Base-by-base conservation (phyloP, 805 yeast genomes). In the Ogataea philodendri region DNA sequence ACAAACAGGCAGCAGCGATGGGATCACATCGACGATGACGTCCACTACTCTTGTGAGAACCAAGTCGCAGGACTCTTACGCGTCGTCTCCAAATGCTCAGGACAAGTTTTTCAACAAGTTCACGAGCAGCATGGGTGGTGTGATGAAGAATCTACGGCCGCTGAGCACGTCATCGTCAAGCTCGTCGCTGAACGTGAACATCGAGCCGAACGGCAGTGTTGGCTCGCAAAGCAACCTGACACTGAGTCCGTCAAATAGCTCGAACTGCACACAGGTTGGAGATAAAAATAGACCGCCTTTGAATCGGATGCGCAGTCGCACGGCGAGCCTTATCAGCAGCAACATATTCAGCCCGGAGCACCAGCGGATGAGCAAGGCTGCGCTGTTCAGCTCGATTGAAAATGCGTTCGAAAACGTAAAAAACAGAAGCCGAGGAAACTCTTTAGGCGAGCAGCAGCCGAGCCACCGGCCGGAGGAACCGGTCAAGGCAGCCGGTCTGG, bases 71-170 rank as follows among this genome's bases (percentile, higher is more conserved):
- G 42, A 30, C 3, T 32, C 42, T 6, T 22, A 10, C 7, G 27
- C 38, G 3, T 23, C 51, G 3, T 43, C 55, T 1, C 49, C 52
- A 9, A 38, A 36, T 15, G 42, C 51, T 1, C 56, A 53, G 35
- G 63, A 55, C 8, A 51, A 49, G 27, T 41, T 57, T 6, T 29
- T 60, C 11, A 45, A 45, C 22, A 61, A 51, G 24, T 49, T 62
- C 19, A 50, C 64, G 4, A 47, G 38, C 6, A 52, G 65, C 37
- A 46, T 62, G 45, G 62, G 59, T 4, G 64, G 62, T 0, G 65
- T 60, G 2, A 58, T 62, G 57, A 62, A 60, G 39, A 57, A 35
- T 22, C 53, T 62, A 15, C 44, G 63, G 11, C 62, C 65, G 4
- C 33, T 54, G 3, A 60, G 63, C 23, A 55, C 51, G 9, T 56